Conservation (phyloP, 106 monocot genomes). For the Acanthochlamys bracteata region DNA sequence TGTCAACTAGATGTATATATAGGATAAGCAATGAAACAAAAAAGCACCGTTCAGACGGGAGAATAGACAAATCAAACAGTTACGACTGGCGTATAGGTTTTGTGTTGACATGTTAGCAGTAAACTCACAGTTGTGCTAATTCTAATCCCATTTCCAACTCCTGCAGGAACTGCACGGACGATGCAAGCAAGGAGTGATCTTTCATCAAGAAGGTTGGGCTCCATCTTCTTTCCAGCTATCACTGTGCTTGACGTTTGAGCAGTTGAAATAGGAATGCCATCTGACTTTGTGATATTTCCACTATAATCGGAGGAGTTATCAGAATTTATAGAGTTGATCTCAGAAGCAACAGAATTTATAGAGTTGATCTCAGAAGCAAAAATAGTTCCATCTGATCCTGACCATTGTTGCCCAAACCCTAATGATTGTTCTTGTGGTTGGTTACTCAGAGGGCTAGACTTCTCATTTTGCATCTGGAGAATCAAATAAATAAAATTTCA, state of each 20-base stretch:
- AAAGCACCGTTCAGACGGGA: neutral
- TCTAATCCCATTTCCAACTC: constrained; percentile 56
- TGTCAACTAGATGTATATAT: constrained; percentile 48
- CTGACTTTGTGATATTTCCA: constrained; percentile 1
- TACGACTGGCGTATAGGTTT: neutral
- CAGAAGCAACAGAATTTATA: constrained; percentile 11
- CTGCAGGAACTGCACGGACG: constrained; percentile 88
- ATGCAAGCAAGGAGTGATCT: constrained; percentile 89
- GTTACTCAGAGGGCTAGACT: constrained; percentile 5
- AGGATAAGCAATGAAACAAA: neutral
- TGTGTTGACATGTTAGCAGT: neutral
- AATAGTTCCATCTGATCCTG: constrained; percentile 4
- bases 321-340: constrained; percentile 9
- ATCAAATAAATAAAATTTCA: constrained; percentile 1
- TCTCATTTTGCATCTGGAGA: constrained; percentile 22
- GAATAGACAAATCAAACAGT: neutral
- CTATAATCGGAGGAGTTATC: constrained; percentile 23
- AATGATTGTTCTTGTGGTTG: constrained; percentile 17
- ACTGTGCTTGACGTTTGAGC: constrained; percentile 10
- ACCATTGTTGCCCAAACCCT: constrained; percentile 19
- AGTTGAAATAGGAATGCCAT: constrained; percentile 22
- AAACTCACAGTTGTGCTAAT: constrained; percentile 80
- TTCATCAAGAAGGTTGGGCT: constrained; percentile 72
- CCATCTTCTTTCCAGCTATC: constrained; percentile 16
- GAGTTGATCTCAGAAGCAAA: constrained; percentile 9